Base-by-base conservation (phyloP, 2,329 filamentous ascomycete genomes). In the Sporothrix euskadiensis region DNA sequence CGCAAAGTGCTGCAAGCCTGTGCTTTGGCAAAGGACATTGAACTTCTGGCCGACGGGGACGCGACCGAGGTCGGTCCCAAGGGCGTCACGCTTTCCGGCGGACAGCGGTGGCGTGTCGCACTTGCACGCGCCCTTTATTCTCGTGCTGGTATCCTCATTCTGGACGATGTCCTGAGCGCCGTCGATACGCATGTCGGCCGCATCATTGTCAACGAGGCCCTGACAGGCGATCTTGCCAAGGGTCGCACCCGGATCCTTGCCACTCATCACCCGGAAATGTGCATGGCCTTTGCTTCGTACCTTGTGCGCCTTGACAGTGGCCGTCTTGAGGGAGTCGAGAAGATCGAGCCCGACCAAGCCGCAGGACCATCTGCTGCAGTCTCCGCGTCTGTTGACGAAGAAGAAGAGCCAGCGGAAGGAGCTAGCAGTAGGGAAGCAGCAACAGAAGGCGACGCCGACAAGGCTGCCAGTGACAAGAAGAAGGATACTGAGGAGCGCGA, bases 191-290 rank as follows among this genome's bases (percentile, higher is more conserved):
- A 84, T 22, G 81, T 84, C 6, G 82, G 83, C 16, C 79, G 83
- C 3, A 82, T 84, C 66, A 87, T 89, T 10, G 87, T 81, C 12
- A 77, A 89, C 74, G 79, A 83, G 63, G 87, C 87, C 0, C 81
- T 89, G 63, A 83, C 85, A 41, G 83, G 84, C 9, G 82, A 89
- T 0, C 86, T 88, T 0, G 81, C 84, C 57, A 66, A 71, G 10
- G 85, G 85, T 26, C 83, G 89, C 44, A 91, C 90, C 0, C 89
- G 88, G 0, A 89, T 92, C 61, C 83, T 90, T 4, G 89, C 91
- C 65, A 90, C 90, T 0, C 88, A 90, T 78, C 81, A 82, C 56
- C 76, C 78, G 0, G 80, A 81, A 63, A 76, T 81, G 73, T 80
- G 80, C 49, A 71, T 79, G 26, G 78, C 78, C 0, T 75, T 78